Conservation (phyloP, 768 basidiomycete species). For the Mycena albidolilacea region DNA sequence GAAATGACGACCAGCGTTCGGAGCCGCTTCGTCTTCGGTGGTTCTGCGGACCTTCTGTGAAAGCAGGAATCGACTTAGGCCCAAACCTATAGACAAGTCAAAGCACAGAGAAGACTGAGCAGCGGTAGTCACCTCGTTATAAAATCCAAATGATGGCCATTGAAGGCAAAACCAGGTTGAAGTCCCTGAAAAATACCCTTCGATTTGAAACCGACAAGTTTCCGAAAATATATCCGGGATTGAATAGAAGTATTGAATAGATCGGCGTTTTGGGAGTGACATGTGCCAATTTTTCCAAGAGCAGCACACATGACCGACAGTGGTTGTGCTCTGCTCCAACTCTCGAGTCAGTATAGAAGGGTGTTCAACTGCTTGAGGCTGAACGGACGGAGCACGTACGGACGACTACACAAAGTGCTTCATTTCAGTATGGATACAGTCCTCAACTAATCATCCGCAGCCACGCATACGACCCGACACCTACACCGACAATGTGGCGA, state of each 20-base stretch:
- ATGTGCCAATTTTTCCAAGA: background rate
- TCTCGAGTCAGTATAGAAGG: too few species aligned
- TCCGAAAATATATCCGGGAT: conserved; percentile 2
- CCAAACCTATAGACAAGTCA: background rate
- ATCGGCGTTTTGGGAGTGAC: background rate
- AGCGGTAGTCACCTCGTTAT: background rate
- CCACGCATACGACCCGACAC: too few species aligned
- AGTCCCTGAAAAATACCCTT: background rate
- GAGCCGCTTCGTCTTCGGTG: conserved; percentile 8
- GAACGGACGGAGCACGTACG: background rate
- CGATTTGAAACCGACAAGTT: background rate
- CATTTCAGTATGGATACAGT: background rate
- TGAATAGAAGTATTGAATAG: background rate
- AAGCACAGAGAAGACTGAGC: background rate
- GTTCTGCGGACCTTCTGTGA: conserved; percentile 1
- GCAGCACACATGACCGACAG: background rate
- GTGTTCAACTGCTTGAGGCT: too few species aligned
- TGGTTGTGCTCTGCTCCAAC: background rate
- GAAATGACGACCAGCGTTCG: background rate
- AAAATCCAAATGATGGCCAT: background rate
- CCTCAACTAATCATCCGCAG: background rate
- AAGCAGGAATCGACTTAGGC: background rate
- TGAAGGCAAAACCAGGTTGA: background rate
- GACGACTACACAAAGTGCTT: background rate
- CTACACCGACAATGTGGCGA: too few species aligned